Conservation (phyloP, 2,329 filamentous ascomycete species). For the Hymenoscyphus repandus region DNA sequence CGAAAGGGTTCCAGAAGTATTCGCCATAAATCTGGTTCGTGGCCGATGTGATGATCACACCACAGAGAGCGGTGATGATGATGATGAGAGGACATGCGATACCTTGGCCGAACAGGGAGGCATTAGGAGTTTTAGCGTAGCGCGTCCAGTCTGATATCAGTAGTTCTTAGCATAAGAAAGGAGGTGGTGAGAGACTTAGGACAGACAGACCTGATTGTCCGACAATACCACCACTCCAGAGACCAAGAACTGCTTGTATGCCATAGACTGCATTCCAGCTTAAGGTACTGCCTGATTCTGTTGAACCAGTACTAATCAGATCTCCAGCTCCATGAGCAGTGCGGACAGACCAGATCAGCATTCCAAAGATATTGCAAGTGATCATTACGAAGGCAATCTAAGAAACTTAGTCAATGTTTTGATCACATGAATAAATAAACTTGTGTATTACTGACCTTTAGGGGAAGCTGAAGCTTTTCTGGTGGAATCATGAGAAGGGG, state of each 20-base stretch:
- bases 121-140: conserved; percentile 38
- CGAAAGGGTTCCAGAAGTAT: conserved; percentile 32
- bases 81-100: conserved; percentile 34
- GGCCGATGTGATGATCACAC: conserved; percentile 47
- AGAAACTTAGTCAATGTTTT: too few relatives aligned
- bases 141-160: conserved; percentile 29
- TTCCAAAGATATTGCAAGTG: conserved; percentile 30
- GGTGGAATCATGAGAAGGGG: conserved; percentile 41
- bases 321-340: conserved; percentile 27
- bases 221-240: conserved; percentile 27
- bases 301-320: conserved; percentile 22
- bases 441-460: conserved; percentile 14
- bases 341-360: conserved; percentile 30
- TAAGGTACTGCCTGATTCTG: conserved; percentile 24
- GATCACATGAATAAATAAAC: too few relatives aligned
- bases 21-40: conserved; percentile 42
- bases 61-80: conserved; percentile 36
- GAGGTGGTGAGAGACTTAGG: too few relatives aligned
- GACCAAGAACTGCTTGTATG: conserved; percentile 29
- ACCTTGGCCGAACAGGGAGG: conserved; percentile 27
- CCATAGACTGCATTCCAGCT: conserved; percentile 31
- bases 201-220: conserved; percentile 25
- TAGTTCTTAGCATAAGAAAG: neutral
- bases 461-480: conserved; percentile 35
- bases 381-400: conserved; percentile 30